A percentile compares a stretch with the other conserved stretches of the same genome.
Evolutionary conservation across 169 alveolate genomes (phyloP).

Genomic region (Plasmodium relictum): DNA sequence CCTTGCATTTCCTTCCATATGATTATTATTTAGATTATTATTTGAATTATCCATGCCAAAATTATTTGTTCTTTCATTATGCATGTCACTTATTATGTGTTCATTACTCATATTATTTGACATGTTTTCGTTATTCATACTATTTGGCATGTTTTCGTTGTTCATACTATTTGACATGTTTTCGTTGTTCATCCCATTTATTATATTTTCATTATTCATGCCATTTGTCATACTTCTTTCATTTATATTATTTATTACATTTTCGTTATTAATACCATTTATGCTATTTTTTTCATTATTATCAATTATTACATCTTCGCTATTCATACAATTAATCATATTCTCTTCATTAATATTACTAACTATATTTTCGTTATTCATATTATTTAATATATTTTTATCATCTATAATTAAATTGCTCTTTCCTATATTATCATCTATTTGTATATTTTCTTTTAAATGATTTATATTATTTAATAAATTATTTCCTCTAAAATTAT

Average conservation of each 20-base stretch:
- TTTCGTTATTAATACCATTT: neutral
- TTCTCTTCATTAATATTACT: slow-evolving; percentile 1
- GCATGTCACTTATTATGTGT: neutral
- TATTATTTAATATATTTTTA: neutral
- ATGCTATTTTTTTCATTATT: neutral
- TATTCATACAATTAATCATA: neutral
- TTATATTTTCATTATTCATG: neutral
- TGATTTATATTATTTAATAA: too few relatives aligned
- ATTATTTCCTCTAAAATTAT: too few relatives aligned
- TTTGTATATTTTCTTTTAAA: neutral
- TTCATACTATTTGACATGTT: neutral
- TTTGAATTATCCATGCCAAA: neutral
- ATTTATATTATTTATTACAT: neutral
- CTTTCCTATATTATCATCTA: neutral
- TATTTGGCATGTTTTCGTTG: neutral
- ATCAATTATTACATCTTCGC: neutral
- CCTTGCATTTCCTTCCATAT: neutral
- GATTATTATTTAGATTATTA: neutral
- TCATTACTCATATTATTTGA: neutral
- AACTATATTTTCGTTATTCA: neutral
- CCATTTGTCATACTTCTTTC: neutral
- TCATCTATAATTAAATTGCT: neutral
- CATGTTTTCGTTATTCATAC: neutral
- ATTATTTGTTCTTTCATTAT: neutral
- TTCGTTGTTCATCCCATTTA: neutral